Conservation (phyloP, 73 alveolate species). For the Halteria grandinella region DNA sequence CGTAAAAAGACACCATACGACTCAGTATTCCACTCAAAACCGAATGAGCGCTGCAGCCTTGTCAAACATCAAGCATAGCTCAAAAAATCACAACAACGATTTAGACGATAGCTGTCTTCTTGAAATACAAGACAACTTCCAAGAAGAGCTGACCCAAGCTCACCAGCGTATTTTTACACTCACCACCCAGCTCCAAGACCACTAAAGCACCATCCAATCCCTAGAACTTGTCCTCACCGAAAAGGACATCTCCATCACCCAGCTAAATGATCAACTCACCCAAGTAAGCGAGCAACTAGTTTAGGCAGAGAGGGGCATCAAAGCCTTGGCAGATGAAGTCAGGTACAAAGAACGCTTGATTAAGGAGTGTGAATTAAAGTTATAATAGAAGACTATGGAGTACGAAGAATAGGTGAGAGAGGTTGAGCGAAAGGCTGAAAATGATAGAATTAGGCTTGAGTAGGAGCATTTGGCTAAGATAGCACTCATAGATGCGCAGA, state of each 20-base stretch:
- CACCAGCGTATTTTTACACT: neutral
- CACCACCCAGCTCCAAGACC: neutral
- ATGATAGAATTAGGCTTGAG: no score
- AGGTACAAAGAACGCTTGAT: neutral
- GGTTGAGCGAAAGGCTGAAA: slow-evolving; percentile 10
- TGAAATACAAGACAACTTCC: neutral
- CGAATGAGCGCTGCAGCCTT: no score
- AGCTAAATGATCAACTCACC: neutral
- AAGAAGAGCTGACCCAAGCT: neutral
- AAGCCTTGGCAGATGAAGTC: no score
- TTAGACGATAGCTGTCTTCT: no score
- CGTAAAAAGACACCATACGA: neutral
- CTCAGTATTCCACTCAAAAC: neutral
- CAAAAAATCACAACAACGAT: no score
- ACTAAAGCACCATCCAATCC: neutral
- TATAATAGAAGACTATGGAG: slow-evolving; percentile 4
- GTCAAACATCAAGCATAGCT: no score
- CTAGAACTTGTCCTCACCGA: neutral
- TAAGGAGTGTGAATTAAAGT: neutral
- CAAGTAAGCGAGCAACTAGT: neutral
- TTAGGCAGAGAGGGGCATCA: neutral
- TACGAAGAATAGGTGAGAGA: slow-evolving; percentile 12
- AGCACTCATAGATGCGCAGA: slow-evolving; percentile 11
- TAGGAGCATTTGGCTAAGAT: slow-evolving; percentile 12
- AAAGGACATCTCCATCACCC: neutral